Evolutionary conservation across 495 filamentous ascomycete species (phyloP).

Genomic region (Aspergillus mulundensis): DNA sequence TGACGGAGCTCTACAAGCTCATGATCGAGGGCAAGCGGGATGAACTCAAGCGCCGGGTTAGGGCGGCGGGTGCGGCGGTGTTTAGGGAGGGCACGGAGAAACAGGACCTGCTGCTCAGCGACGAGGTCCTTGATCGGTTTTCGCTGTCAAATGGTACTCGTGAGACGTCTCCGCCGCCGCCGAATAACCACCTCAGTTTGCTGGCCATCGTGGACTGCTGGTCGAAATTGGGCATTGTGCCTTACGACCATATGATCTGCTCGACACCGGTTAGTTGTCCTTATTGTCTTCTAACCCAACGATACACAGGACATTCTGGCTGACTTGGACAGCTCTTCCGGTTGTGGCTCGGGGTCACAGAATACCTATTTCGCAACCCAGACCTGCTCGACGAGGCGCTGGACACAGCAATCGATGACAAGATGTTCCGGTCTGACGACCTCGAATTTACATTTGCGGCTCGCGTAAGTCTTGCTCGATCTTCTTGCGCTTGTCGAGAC

Average conservation of each 20-base stretch:
- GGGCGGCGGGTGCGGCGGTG: constrained; percentile 72
- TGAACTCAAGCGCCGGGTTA: constrained; percentile 77
- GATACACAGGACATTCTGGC: background rate
- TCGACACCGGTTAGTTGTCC: constrained; percentile 68
- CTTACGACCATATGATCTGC: constrained; percentile 99
- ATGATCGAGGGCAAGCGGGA: constrained; percentile 81
- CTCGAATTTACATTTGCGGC: constrained; percentile 97
- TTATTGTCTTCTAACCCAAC: background rate
- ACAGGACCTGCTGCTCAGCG: constrained; percentile 67
- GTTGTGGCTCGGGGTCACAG: constrained; percentile 94
- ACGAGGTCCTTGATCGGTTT: constrained; percentile 84
- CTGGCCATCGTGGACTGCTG: constrained; percentile 99
- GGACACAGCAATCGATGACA: constrained; percentile 79
- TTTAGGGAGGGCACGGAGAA: constrained; percentile 58
- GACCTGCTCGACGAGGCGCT: constrained; percentile 81
- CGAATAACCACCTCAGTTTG: constrained; percentile 88
- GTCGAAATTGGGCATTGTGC: constrained; percentile 86
- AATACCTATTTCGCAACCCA: constrained; percentile 88
- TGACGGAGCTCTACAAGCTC: constrained; percentile 92
- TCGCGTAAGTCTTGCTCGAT: constrained; percentile 44
- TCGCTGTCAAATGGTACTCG: constrained; percentile 62
- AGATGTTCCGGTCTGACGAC: constrained; percentile 85
- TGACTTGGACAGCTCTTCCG: constrained; percentile 68
- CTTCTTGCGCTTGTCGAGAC: background rate
- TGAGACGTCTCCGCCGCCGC: constrained; percentile 62